A percentile compares a stretch with the other conserved stretches of the same genome.
Conservation (phyloP, 306 rosid species). For the Sphenostylis stenocarpa region DNA sequence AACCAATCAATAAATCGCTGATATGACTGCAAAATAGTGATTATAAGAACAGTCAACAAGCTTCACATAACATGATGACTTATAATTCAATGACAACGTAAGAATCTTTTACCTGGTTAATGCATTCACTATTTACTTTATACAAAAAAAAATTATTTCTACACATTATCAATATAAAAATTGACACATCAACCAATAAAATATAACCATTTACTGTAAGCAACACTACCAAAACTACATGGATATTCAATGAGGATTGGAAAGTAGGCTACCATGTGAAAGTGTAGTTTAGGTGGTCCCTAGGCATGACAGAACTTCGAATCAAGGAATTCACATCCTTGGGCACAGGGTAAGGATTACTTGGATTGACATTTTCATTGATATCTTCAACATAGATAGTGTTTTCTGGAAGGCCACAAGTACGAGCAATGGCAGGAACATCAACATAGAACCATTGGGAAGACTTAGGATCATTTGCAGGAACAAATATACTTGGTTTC, state of each 20-base stretch:
- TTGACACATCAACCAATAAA: too few species aligned
- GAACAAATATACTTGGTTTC: constrained; percentile 94
- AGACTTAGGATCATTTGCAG: constrained; percentile 81
- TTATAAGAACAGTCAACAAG: too few species aligned
- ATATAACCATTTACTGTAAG: too few species aligned
- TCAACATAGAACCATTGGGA: constrained; percentile 92
- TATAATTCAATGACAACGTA: too few species aligned
- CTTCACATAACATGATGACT: too few species aligned
- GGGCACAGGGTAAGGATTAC: constrained; percentile 87
- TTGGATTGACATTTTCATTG: constrained; percentile 71
- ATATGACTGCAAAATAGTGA: too few species aligned
- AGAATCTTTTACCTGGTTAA: too few species aligned
- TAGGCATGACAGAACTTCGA: constrained; percentile 87
- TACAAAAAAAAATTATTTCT: too few species aligned
- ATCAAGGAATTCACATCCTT: constrained; percentile 81
- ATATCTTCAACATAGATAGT: constrained; percentile 70
- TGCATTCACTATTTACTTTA: too few species aligned
- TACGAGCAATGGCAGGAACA: constrained; percentile 76
- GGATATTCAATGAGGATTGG: constrained; percentile 3
- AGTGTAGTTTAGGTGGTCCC: constrained; percentile 86
- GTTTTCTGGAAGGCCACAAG: constrained; percentile 72
- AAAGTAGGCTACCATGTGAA: constrained; percentile 71
- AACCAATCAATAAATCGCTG: not conserved
- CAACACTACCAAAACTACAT: too few species aligned
- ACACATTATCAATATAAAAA: too few species aligned